These are phyloP conservation scores for Rhodotorula graminis DNA, from an alignment of 768 basidiomycete species.

Conservation along the genomic window DNA sequence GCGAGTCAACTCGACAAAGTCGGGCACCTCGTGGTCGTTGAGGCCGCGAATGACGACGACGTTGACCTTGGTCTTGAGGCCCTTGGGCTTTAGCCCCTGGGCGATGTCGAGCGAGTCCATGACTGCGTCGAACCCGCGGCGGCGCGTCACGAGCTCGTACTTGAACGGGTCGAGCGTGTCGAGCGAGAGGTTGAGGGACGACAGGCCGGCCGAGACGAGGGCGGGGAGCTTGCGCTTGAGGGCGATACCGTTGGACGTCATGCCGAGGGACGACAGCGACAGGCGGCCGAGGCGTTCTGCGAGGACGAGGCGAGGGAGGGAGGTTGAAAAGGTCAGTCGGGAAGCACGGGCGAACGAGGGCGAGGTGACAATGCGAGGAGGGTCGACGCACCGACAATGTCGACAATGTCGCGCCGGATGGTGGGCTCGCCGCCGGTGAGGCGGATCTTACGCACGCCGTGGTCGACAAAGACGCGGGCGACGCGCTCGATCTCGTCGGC, in stretches of 20 bases:
- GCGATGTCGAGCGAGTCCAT: constrained; percentile 63
- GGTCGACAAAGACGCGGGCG: constrained; percentile 68
- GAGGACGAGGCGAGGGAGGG: not conserved
- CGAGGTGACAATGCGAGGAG: too few species aligned
- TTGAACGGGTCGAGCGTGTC: constrained; percentile 82
- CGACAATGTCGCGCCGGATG: constrained; percentile 66
- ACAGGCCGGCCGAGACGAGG: constrained; percentile 65
- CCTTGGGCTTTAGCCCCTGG: constrained; percentile 1
- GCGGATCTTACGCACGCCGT: constrained; percentile 80
- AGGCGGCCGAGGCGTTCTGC: constrained; percentile 62
- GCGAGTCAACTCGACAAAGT: constrained; percentile 72
- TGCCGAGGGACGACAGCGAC: constrained; percentile 68
- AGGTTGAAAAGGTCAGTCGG: not conserved
- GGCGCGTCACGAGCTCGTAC: constrained; percentile 79
- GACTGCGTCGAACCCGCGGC: constrained; percentile 62
- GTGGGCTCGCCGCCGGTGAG: constrained; percentile 86
- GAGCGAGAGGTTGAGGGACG: constrained; percentile 65
- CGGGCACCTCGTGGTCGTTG: constrained; percentile 72
- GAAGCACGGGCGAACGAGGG: not conserved
- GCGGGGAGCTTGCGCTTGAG: constrained; percentile 67
- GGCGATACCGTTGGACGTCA: constrained; percentile 78
- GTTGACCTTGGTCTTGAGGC: constrained; percentile 66
- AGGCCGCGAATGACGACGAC: constrained; percentile 75
- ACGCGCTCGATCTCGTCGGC: constrained; percentile 71
- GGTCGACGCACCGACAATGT: constrained; percentile 58